Evolutionary conservation across 2,329 filamentous ascomycete genomes (phyloP), one percentile per base, ranked within the genome.

Genomic region (Graphiopsis chlorocephala): DNA sequence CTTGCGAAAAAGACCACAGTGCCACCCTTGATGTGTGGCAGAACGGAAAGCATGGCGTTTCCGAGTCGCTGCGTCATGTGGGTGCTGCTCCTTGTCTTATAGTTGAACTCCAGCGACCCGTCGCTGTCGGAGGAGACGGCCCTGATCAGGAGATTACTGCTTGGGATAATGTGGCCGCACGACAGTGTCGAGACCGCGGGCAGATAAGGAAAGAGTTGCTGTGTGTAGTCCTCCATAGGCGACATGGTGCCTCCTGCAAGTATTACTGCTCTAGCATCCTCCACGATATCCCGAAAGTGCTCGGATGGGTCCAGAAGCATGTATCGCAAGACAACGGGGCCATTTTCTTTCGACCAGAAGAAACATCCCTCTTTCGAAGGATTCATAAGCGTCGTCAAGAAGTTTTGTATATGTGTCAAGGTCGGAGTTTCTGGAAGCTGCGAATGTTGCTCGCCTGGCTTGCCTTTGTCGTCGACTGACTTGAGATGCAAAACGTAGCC

Each of bases 181-280:
- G 93, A 97, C 31, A 97, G 85, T 0, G 91, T 97, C 11, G 85
- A 88, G 52, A 98, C 85, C 64, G 83, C 70, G 0, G 85, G 75
- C 0, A 97, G 77, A 57, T 91, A 89, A 0, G 94, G 91, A 67
- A 99, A 95, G 0, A 99, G 83, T 71, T 97, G 91, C 4, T 90
- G 85, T 38, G 85, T 88, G 77, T 97, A 99, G 78, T 98, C 95
- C 26, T 89, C 86, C 81, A 98, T 96, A 77, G 95, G 95, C 2
- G 95, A 96, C 95, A 99, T 98, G 28, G 95, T 99, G 25, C 95
- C 95, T 65, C 95, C 95, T 0, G 93, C 95, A 3, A 99, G 82
- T 48, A 99, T 90, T 3, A 99, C 90, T 1, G 94, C 91, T 65
- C 93, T 85, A 0, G 95, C 92, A 67, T 90, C 88, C 31, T 91